These are phyloP conservation scores for Thelephora aurantiotincta DNA, from an alignment of 768 basidiomycete genomes.

Conservation along the genomic window DNA sequence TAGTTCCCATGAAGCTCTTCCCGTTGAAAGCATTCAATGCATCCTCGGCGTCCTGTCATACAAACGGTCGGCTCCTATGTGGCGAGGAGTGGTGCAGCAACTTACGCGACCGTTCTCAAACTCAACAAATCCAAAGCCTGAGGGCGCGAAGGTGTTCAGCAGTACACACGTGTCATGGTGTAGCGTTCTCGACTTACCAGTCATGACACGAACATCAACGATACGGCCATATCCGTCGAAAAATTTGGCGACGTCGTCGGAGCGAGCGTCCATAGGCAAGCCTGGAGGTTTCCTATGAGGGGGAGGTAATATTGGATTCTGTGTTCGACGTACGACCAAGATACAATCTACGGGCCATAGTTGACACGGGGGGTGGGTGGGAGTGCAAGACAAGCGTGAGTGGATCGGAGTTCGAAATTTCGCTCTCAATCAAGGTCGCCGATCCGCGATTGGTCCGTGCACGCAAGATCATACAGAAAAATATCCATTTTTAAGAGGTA, in stretches of 20 bases:
- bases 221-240: constrained; percentile 87
- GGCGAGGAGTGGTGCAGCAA: neutral
- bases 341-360: constrained; percentile 74
- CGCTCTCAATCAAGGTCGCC: neutral
- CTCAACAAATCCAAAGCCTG: constrained; percentile 94
- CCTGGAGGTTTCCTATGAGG: constrained; percentile 25
- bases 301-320: neutral
- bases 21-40: constrained; percentile 79
- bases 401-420: constrained; percentile 1
- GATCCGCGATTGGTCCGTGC: no score
- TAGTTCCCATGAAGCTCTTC: constrained; percentile 79
- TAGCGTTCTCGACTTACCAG: constrained; percentile 37
- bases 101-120: constrained; percentile 74
- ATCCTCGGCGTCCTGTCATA: constrained; percentile 79
- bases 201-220: constrained; percentile 89
- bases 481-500: no score
- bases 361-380: constrained; percentile 5
- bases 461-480: no score
- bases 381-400: constrained; percentile 15
- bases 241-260: constrained; percentile 75
- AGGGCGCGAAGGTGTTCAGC: neutral
- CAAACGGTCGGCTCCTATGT: constrained; percentile 6
- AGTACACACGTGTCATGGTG: neutral
- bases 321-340: constrained; percentile 55
- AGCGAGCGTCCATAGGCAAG: constrained; percentile 70